These are phyloP conservation scores for Lupinus albus DNA, from an alignment of 306 rosid genomes.

Conservation along the genomic window DNA sequence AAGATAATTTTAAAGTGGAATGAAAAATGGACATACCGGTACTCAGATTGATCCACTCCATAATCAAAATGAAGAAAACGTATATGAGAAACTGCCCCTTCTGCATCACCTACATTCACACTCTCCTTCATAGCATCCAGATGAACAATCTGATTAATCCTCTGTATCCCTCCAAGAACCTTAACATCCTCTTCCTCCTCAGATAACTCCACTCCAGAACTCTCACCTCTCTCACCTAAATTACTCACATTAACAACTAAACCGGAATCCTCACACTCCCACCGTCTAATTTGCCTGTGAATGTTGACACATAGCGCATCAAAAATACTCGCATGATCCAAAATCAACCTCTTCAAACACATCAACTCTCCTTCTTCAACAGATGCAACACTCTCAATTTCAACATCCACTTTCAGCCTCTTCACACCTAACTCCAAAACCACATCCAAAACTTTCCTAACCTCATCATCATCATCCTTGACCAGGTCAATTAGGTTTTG, in stretches of 20 bases:
- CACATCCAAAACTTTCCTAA: constrained; percentile 57
- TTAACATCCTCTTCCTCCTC: constrained; percentile 55
- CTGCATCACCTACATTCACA: constrained; percentile 54
- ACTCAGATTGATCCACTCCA: constrained; percentile 75
- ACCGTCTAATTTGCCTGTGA: constrained; percentile 60
- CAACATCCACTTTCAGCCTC: constrained; percentile 59
- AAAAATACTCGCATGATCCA: constrained; percentile 65
- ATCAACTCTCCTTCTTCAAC: constrained; percentile 65
- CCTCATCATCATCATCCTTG: constrained; percentile 34
- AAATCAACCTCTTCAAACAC: constrained; percentile 62
- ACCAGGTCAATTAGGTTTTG: constrained; percentile 72
- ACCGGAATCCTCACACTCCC: constrained; percentile 60
- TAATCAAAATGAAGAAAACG: constrained; percentile 71
- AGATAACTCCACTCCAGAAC: constrained; percentile 32
- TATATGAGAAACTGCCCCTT: constrained; percentile 62
- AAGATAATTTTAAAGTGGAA: neutral
- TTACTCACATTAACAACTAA: constrained; percentile 50
- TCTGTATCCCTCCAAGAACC: constrained; percentile 63
- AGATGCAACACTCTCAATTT: constrained; percentile 35
- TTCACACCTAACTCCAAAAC: constrained; percentile 72
- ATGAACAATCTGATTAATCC: constrained; percentile 70
- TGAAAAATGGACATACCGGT: constrained; percentile 63
- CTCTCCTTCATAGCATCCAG: constrained; percentile 68
- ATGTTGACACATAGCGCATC: constrained; percentile 74
- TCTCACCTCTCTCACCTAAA: constrained; percentile 47